phyloP scores from a whole-genome alignment of 257 asterid genomes.

The Fraxinus anomala region DNA sequence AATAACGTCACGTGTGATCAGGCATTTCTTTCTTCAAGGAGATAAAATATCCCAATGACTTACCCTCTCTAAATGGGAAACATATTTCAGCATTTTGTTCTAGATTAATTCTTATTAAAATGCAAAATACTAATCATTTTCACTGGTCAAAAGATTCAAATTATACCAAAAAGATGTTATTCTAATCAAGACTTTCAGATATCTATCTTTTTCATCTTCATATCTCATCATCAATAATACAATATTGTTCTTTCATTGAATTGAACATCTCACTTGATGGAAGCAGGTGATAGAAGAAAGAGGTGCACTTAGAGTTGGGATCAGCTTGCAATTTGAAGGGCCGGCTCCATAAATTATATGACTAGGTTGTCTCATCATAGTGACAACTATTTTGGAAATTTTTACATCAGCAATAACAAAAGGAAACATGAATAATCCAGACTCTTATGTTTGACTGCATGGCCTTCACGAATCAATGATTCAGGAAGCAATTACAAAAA shows the following conservation, averaged over 20 bases:
- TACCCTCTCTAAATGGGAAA: neutral
- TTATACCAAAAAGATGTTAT: neutral
- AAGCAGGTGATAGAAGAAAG: neutral
- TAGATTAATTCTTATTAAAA: neutral
- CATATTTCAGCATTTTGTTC: neutral
- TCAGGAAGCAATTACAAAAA: neutral
- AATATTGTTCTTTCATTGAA: neutral
- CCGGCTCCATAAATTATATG: neutral
- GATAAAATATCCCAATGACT: neutral
- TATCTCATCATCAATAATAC: neutral
- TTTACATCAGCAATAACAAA: neutral
- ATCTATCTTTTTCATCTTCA: neutral
- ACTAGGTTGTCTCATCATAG: neutral
- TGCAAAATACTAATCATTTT: neutral
- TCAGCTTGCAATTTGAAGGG: neutral
- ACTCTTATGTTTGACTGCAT: neutral
- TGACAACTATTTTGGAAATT: neutral
- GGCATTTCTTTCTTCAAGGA: neutral
- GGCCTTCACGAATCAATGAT: neutral
- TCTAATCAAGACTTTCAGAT: conserved; percentile 4
- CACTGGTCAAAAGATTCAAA: neutral
- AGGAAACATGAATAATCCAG: neutral
- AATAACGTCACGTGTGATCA: neutral
- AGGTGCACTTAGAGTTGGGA: neutral
- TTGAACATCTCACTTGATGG: neutral